These are phyloP conservation scores for Kwoniella europaea DNA, from an alignment of 768 basidiomycete species.

Conservation along the genomic window DNA sequence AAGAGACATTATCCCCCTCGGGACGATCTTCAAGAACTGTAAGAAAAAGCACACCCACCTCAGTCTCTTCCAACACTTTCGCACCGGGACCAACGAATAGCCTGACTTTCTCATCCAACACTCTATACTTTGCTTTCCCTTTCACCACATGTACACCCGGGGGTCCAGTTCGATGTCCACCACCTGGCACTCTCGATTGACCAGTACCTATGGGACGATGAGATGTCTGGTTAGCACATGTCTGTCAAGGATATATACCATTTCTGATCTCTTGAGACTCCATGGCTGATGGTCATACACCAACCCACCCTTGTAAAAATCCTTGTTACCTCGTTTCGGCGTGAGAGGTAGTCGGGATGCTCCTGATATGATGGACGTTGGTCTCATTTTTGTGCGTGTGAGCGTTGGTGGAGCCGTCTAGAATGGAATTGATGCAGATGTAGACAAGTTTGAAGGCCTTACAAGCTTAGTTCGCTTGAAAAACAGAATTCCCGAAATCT, in stretches of 20 bases:
- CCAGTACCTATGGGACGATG: constrained; percentile 67
- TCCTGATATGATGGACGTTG: constrained; percentile 46
- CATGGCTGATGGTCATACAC: background rate
- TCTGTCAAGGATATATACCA: background rate
- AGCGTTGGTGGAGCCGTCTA: background rate
- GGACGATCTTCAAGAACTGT: too few relatives aligned
- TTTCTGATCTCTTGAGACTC: background rate
- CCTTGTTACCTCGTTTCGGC: constrained; percentile 88
- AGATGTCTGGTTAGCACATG: background rate
- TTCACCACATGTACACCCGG: constrained; percentile 80
- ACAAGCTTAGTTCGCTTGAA: background rate
- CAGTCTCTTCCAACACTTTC: constrained; percentile 44
- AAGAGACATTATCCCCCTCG: too few relatives aligned
- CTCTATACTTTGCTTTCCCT: constrained; percentile 75
- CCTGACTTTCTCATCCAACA: constrained; percentile 81
- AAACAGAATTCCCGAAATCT: too few relatives aligned
- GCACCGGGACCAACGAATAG: constrained; percentile 74
- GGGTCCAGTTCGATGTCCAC: constrained; percentile 83
- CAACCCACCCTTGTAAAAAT: constrained; percentile 88
- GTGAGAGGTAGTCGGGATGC: constrained; percentile 83
- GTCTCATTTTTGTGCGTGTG: constrained; percentile 36
- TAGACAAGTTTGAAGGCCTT: background rate
- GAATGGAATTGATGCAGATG: background rate
- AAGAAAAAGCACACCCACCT: constrained; percentile 32
- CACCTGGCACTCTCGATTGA: constrained; percentile 75